Evolutionary conservation across 176 grass and related monocot genomes (phyloP).

Genomic region (Oryza glumipatula): DNA sequence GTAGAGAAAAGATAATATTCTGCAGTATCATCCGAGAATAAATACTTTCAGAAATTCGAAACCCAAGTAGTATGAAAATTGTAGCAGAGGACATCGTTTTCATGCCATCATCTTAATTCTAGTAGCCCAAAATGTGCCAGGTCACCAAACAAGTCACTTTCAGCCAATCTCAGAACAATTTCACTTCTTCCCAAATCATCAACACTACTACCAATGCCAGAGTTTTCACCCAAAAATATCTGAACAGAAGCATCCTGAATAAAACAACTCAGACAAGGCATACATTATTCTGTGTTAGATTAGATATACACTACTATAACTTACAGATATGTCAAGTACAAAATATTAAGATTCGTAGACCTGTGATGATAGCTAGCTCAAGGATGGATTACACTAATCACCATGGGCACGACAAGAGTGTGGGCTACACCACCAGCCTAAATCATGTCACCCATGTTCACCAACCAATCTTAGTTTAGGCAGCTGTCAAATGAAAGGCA

Average conservation of each 20-base stretch:
- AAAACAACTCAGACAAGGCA: not conserved
- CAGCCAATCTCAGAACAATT: constrained; percentile 23
- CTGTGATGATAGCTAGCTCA: constrained; percentile 33
- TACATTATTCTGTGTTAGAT: constrained; percentile 9
- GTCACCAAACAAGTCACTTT: constrained; percentile 30
- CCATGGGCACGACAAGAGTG: constrained; percentile 24
- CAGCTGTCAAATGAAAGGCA: constrained; percentile 40
- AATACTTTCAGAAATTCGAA: not conserved
- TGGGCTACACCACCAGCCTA: constrained; percentile 44
- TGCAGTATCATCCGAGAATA: not conserved
- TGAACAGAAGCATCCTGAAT: constrained; percentile 8
- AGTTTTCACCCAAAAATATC: constrained; percentile 29
- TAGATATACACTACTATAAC: constrained; percentile 18
- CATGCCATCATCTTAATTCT: not conserved
- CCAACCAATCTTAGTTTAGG: constrained; percentile 42
- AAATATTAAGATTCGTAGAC: constrained; percentile 23
- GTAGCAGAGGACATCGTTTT: constrained; percentile 15
- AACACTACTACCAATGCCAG: not conserved
- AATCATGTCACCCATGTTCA: constrained; percentile 58
- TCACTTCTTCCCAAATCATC: not conserved
- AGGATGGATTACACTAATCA: constrained; percentile 30
- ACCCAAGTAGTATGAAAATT: not conserved
- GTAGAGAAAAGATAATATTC: not conserved
- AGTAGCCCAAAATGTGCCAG: constrained; percentile 26
- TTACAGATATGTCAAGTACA: not conserved